A percentile compares a stretch with the other conserved stretches of the same genome.
These are phyloP conservation scores for Rosa chinensis DNA, from an alignment of 306 rosid genomes.

Conservation along the genomic window DNA sequence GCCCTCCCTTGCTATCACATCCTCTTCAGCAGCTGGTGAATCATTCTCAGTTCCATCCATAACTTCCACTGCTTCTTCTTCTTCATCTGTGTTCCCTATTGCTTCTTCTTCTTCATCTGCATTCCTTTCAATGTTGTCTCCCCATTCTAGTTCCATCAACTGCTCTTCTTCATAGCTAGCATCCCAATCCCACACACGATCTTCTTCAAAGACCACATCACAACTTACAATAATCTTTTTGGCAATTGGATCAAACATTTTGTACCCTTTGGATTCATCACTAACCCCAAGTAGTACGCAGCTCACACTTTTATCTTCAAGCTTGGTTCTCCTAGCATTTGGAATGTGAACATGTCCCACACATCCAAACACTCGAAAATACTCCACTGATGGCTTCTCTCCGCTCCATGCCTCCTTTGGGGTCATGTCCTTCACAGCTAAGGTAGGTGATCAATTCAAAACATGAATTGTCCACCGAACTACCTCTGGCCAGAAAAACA, in stretches of 20 bases:
- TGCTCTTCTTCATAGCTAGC: background rate
- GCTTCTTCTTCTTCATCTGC: background rate
- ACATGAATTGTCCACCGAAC: background rate
- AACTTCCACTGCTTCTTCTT: background rate
- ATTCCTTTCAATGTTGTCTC: background rate
- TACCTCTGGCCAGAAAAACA: background rate
- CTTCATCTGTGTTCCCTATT: too few relatives aligned
- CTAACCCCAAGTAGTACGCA: too few relatives aligned
- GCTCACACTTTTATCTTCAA: too few relatives aligned
- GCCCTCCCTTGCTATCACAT: background rate
- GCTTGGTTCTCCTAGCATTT: background rate
- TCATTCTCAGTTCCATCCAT: background rate
- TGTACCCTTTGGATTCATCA: too few relatives aligned
- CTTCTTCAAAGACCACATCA: background rate
- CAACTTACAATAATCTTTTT: background rate
- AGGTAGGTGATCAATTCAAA: too few relatives aligned
- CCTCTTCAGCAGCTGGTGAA: background rate
- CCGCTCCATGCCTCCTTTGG: background rate
- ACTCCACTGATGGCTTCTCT: background rate
- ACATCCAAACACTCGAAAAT: background rate
- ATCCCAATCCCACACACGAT: background rate
- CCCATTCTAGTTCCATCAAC: background rate
- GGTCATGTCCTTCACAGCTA: background rate
- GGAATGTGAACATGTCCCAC: background rate
- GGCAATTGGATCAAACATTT: background rate